Evolutionary conservation across 371 early-diverging fungal genomes (phyloP).

Genomic region (Mucor indicus): DNA sequence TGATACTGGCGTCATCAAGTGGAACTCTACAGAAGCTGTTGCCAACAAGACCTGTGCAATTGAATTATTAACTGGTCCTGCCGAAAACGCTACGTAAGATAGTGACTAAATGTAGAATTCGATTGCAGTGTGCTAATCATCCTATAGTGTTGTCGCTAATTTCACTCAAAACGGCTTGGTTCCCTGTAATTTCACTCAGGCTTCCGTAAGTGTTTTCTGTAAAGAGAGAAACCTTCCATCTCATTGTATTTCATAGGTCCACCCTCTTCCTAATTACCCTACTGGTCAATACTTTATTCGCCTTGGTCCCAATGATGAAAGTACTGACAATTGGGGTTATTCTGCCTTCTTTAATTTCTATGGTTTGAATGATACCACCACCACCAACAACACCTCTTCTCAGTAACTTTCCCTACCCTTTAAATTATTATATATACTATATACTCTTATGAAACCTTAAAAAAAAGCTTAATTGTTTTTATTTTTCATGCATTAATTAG

Average conservation of each 20-base stretch:
- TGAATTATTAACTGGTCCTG: constrained; percentile 17
- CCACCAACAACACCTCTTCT: not conserved
- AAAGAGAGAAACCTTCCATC: not conserved
- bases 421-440: no score
- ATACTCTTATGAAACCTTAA: no score
- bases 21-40: constrained; percentile 8
- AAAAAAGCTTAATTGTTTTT: no score
- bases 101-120: not conserved
- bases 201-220: constrained; percentile 7
- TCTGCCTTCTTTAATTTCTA: constrained; percentile 15
- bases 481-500: no score
- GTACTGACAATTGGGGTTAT: constrained; percentile 5
- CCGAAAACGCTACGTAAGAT: constrained; percentile 15
- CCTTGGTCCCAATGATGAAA: constrained; percentile 13
- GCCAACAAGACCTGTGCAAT: constrained; percentile 13
- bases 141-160: constrained; percentile 17
- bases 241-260: constrained; percentile 5
- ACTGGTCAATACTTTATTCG: constrained; percentile 21
- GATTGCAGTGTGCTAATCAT: not conserved
- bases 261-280: constrained; percentile 19
- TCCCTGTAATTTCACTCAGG: constrained; percentile 18
- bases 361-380: constrained; percentile 14
- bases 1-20: constrained; percentile 9
- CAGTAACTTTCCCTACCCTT: not conserved
- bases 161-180: constrained; percentile 19